Evolutionary conservation across 768 basidiomycete genomes (phyloP).

Genomic region (Boletus reticulatus): DNA sequence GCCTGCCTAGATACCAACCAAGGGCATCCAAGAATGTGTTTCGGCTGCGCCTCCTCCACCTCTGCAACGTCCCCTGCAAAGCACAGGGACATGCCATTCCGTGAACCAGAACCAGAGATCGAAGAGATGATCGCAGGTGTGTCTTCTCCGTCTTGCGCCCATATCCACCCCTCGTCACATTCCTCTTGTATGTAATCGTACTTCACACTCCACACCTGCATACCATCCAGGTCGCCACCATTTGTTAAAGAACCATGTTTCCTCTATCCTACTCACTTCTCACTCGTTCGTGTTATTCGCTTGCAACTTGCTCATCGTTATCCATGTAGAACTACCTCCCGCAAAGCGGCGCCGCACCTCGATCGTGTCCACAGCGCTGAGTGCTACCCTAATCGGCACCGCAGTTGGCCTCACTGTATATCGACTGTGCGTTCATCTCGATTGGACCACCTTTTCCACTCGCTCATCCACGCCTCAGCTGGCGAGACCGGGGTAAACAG

Average conservation of each 20-base stretch:
- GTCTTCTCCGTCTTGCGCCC: conserved; percentile 26
- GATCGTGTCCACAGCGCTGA: conserved; percentile 83
- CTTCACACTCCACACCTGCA: conserved; percentile 16
- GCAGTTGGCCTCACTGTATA: conserved; percentile 87
- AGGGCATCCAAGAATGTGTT: conserved; percentile 89
- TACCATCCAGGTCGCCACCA: neutral
- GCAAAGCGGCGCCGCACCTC: conserved; percentile 77
- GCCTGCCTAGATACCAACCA: conserved; percentile 64
- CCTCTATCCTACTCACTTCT: no score
- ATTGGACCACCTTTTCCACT: neutral
- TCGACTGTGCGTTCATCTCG: conserved; percentile 59
- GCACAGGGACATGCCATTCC: conserved; percentile 47
- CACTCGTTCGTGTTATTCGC: conserved; percentile 31
- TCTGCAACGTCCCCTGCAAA: conserved; percentile 59
- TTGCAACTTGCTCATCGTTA: conserved; percentile 41
- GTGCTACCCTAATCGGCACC: conserved; percentile 81
- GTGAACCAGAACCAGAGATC: conserved; percentile 40
- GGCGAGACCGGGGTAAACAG: conserved; percentile 65
- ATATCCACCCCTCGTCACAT: conserved; percentile 11
- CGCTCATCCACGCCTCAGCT: no score
- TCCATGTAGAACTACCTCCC: conserved; percentile 71
- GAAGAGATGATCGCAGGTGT: conserved; percentile 47
- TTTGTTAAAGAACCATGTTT: no score
- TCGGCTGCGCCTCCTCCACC: conserved; percentile 60
- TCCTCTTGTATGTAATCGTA: conserved; percentile 17